These are phyloP conservation scores for Dicorynia guianensis DNA, from an alignment of 306 rosid genomes.

Conservation along the genomic window DNA sequence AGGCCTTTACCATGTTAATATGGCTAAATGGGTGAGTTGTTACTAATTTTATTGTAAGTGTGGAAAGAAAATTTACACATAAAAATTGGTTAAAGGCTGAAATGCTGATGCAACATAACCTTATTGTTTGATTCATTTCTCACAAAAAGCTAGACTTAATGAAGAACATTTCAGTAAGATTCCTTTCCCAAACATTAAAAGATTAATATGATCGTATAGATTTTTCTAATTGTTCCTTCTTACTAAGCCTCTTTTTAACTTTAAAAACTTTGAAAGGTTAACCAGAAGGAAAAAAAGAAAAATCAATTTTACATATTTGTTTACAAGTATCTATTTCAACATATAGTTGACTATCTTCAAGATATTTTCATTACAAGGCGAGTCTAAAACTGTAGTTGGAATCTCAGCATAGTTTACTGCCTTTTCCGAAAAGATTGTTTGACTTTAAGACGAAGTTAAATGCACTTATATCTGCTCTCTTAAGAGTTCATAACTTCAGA, in stretches of 20 bases:
- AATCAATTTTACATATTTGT: not conserved
- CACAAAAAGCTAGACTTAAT: not conserved
- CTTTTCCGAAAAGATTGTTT: constrained; percentile 2
- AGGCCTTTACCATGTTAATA: not conserved
- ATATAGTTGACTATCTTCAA: not conserved
- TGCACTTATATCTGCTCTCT: constrained; percentile 36
- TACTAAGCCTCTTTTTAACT: not conserved
- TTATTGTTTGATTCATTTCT: no score
- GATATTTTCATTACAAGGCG: constrained; percentile 4
- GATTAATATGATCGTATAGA: not conserved
- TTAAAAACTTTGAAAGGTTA: no score
- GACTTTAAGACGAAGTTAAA: constrained; percentile 31
- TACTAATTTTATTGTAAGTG: not conserved
- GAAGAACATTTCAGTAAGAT: not conserved
- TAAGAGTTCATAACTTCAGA: constrained; percentile 2
- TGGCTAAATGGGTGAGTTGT: not conserved
- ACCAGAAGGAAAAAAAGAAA: no score
- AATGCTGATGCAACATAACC: no score
- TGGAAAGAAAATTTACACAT: not conserved
- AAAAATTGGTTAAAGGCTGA: no score
- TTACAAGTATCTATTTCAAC: constrained; percentile 14
- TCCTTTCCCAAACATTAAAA: not conserved
- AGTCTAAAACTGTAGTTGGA: not conserved
- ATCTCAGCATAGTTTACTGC: not conserved
- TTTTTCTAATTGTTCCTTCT: not conserved